Percentiles rank a stretch among this genome's conserved stretches.
Conservation (phyloP, 176 grass and related monocot genomes). For the Puya raimondii region DNA sequence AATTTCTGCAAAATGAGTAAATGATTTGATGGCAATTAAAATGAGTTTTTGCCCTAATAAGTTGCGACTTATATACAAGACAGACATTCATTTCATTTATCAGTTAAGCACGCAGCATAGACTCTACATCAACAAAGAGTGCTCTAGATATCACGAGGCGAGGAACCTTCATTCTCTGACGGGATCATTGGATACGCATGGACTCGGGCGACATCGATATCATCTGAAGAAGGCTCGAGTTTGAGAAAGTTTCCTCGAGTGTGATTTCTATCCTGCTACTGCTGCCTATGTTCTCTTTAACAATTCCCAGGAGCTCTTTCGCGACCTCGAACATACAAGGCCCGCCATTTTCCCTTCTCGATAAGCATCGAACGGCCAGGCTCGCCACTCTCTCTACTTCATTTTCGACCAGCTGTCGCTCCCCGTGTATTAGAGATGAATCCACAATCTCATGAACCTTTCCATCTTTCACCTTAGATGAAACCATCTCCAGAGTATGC, state of each 20-base stretch:
- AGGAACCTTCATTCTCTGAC: neutral
- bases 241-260: constrained; percentile 73
- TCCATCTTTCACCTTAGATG: constrained; percentile 50
- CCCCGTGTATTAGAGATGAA: constrained; percentile 47
- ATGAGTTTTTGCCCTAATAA: neutral
- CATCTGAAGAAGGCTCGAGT: constrained; percentile 92
- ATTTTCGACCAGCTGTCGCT: constrained; percentile 48
- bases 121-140: neutral
- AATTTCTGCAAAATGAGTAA: neutral
- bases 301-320: constrained; percentile 52
- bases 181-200: constrained; percentile 2
- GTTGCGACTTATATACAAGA: neutral
- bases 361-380: constrained; percentile 61
- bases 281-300: constrained; percentile 49
- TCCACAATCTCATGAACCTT: constrained; percentile 75
- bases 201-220: constrained; percentile 95
- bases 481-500: constrained; percentile 44
- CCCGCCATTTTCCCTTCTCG: constrained; percentile 38
- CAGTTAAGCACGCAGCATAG: neutral
- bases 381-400: constrained; percentile 61
- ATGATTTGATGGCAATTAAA: neutral
- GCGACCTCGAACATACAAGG: constrained; percentile 48
- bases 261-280: constrained; percentile 82
- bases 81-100: neutral
- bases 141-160: neutral